Base-by-base conservation (phyloP, 108 stramenopile species). In the Discostella stelligeroides region DNA sequence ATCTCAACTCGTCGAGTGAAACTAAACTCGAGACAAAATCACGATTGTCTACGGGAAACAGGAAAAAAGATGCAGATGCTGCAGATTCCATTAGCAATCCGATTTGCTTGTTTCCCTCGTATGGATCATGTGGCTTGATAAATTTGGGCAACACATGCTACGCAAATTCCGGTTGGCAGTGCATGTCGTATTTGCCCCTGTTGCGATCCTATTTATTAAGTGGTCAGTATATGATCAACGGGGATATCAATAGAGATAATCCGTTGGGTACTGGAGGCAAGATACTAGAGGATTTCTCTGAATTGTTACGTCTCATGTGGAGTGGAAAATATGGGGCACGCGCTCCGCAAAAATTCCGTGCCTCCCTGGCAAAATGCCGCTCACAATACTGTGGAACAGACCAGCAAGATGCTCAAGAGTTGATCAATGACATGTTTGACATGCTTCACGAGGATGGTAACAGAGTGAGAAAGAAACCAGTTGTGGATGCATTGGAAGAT, bases 81-180 rank as follows among this genome's bases (percentile, higher is more conserved):
- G 53, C 46, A 0, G 79, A 82, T 47, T 45, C 42, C 27, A 80
- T 60, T 51, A 66, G 65, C 46, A 90, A 79, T 70, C 47, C 62
- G 29, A 20, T 89, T 28, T 95, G 94, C 66, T 71, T 82, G 23
- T 85, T 91, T 60, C 94, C 94, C 15, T 86, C 88, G 0, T 95
- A 86, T 65, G 94, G 94, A 38, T 91, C 94, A 48, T 92, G 91
- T 49, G 94, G 94, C 13, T 64, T 95, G 47, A 64, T 77, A 2
- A 95, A 95, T 74, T 73, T 95, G 39, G 94, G 94, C n/a, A 98
- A 98, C 66, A 97, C 98, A 11, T 98, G 98, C 84, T 98, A 96
- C 76, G 80, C 89, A 7, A 97, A 96, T 61, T 83, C 96, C 17
- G 95, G 95, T n/a, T 72, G 97, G 56, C 96, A 98, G 72, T 97